A percentile compares a stretch with the other conserved stretches of the same genome.
phyloP scores from a whole-genome alignment of 2,329 filamentous ascomycete genomes.

The Pestalotiopsis sp. region DNA sequence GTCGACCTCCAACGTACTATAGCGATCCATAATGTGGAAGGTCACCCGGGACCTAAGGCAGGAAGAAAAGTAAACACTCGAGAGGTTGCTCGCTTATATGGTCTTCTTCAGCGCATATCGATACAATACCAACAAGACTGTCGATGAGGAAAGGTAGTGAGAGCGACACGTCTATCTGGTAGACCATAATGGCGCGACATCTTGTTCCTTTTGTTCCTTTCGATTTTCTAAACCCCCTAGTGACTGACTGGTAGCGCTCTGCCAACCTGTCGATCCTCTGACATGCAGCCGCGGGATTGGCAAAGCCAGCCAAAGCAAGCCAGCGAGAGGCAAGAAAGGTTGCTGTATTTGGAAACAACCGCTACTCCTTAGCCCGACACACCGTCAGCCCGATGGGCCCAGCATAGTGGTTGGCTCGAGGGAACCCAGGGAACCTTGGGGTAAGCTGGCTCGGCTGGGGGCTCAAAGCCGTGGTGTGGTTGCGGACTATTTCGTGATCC shows the following conservation, averaged over 20 bases:
- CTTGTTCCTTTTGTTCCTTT: neutral
- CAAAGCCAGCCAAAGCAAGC: neutral
- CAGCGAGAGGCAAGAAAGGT: neutral
- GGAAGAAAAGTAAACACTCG: neutral
- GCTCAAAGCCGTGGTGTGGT: too few relatives aligned
- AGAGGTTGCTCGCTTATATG: neutral
- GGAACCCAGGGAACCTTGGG: neutral
- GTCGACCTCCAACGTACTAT: constrained; percentile 8
- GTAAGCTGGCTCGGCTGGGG: too few relatives aligned
- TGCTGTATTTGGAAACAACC: neutral
- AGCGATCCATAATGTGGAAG: neutral
- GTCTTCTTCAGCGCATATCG: neutral
- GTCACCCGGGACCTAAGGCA: neutral
- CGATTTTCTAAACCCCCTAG: neutral
- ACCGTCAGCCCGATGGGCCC: neutral
- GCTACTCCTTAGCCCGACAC: neutral
- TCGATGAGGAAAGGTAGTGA: neutral
- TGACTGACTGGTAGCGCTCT: neutral
- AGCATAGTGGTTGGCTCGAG: neutral
- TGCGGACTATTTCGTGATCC: too few relatives aligned
- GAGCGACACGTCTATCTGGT: neutral
- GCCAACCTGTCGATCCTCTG: neutral
- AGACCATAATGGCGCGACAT: neutral
- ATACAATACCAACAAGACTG: neutral
- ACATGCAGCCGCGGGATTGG: neutral